These are phyloP conservation scores for Fusarium caatingaense DNA, from an alignment of 2,329 filamentous ascomycete species.

Conservation along the genomic window DNA sequence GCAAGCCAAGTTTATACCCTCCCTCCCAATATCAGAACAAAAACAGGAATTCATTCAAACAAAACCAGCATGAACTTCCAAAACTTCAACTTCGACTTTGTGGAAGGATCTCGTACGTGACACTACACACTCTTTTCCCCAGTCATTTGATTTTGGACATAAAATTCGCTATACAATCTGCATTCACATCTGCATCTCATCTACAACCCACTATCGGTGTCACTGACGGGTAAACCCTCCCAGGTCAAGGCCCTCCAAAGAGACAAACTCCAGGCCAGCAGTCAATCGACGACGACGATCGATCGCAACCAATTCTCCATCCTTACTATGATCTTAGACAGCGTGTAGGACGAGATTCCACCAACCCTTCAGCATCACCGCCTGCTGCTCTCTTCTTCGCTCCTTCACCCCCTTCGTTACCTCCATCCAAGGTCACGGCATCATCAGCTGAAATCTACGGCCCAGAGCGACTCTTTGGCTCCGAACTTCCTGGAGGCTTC, in stretches of 20 bases:
- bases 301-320: conserved; percentile 42
- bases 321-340: conserved; percentile 45
- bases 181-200: conserved; percentile 5
- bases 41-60: conserved; percentile 11
- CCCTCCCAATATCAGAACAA: conserved; percentile 36
- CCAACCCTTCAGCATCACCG: conserved; percentile 48
- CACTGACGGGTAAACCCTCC: conserved; percentile 32
- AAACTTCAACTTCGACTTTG: conserved; percentile 51
- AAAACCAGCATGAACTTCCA: conserved; percentile 52
- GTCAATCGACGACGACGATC: conserved; percentile 42
- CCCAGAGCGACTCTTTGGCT: conserved; percentile 55
- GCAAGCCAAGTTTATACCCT: conserved; percentile 37
- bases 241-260: conserved; percentile 44
- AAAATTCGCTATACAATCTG: conserved; percentile 2
- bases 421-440: conserved; percentile 38
- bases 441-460: conserved; percentile 59
- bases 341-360: conserved; percentile 35
- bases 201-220: conserved; percentile 32
- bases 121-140: conserved; percentile 21
- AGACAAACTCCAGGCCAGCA: conserved; percentile 34
- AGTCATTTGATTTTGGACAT: not conserved
- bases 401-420: conserved; percentile 54
- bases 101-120: conserved; percentile 54
- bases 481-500: conserved; percentile 43
- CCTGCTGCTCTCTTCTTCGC: conserved; percentile 50